Evolutionary conservation across 78 protist species (phyloP), one percentile per base, ranked within the genome.

Genomic region (Andalucia godoyi): DNA sequence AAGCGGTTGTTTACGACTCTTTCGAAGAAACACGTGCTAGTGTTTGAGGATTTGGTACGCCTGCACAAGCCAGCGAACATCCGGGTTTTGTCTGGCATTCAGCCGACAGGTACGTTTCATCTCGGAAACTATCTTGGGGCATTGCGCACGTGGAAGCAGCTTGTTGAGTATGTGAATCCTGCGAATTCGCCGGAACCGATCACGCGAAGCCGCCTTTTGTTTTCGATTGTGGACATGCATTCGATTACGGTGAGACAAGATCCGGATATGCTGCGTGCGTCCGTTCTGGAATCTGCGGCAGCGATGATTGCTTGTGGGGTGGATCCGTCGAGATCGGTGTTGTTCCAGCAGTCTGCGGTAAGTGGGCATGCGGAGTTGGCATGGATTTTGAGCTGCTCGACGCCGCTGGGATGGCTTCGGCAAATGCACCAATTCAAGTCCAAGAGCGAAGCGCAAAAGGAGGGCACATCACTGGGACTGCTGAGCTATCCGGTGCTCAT

Each of bases 401-500:
- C 83, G 25, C 69, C 86, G 5, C 7, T 59, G 33, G 76, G 77
- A 17, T 27, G 52, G 51, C 54, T 77, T 29, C 12, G 34, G 13
- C 55, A 68, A 18, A 81, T 81, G 85, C 63, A 75, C 9, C 92
- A 80, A 58, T 80, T 37, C 50, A 86, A 81, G 65, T 79, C 36
- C 41, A 25, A 34, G 52, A 18, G 57, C 51, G n/a, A 66, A 66
- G 59, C 51, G 64, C n/a, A n/a, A n/a, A 36, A 49, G 49, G 72
- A 66, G 57, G 10, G 57, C 34, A 51, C 21, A 18, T 51, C 34
- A 15, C 42, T 49, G 41, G 92, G 92, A 18, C 58, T 86, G 58
- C 53, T 74, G 21, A 49, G 79, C 13, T 86, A 86, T 37, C 92
- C 92, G 13, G 76, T 76, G 21, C 76, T 86, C 33, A 71, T 73